Evolutionary conservation across 441 rosid genomes (phyloP), one percentile per base, ranked within the genome.

Genomic region (Erodium texanum): DNA sequence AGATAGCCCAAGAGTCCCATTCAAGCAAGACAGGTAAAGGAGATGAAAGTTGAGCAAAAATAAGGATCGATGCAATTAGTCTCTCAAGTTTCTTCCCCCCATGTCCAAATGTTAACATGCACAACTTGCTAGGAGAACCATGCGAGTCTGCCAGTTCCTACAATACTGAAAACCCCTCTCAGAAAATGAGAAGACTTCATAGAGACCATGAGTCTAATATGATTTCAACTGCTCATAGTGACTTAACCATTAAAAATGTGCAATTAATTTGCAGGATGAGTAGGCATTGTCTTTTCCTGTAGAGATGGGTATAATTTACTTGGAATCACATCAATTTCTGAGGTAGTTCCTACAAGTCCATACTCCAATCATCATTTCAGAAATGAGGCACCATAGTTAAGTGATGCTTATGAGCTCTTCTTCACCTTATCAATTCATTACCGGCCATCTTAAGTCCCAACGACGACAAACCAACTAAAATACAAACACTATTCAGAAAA

Each of bases 1-100:
- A 73, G 67, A 78, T 71, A 63, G 83, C 71, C 70, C 77, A 81
- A 73, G 72, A 68, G 41, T 89, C 83, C 80, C 78, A 82, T 52
- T 88, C 87, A 81, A 56, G 62, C 23, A 76, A 62, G 59, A 82
- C 77, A 68, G 91, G 76, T 67, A 89, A 67, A 1, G 97, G 96
- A 71, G 95, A 83, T 66, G 90, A 74, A 16, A 91, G 72, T 81
- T 91, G 92, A 68, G 79, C 84, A 62, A 82, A 68, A 67, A 88
- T 72, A 71, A 93, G 76, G 45, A 84, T 71, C 41, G 72, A 72
- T 22, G 96, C 82, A 24, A 87, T 69, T 29, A 89, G 50, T 65
- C 67, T 81, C 82, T 87, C 87, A 0, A 89, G 62, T 69, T 79
- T 82, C 78, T 73, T 79, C 74, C 9, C 56, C 27, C 75, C 83